These are phyloP conservation scores for Apophysomyces trapeziformis DNA, from an alignment of 371 early-diverging fungal species.

Conservation along the genomic window DNA sequence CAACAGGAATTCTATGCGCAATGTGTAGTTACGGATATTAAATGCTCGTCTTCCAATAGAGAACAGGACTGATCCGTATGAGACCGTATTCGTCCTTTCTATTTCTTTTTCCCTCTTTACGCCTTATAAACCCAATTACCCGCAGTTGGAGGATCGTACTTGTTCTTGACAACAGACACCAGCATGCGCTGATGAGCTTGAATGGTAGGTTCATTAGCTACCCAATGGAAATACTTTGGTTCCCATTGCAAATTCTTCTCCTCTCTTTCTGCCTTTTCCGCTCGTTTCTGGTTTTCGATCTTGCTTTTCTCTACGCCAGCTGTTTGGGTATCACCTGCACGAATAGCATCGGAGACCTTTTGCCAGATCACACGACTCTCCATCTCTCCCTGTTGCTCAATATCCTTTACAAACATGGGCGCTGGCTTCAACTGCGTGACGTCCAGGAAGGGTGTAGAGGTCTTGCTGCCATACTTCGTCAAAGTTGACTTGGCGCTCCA, in stretches of 20 bases:
- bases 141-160: conserved; percentile 38
- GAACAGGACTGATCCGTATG: neutral
- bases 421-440: conserved; percentile 45
- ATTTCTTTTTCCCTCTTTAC: neutral
- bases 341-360: conserved; percentile 71
- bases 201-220: conserved; percentile 45
- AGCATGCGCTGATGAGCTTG: conserved; percentile 47
- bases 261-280: conserved; percentile 61
- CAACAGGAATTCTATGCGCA: neutral
- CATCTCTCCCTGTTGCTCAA: conserved; percentile 61
- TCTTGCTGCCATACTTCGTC: conserved; percentile 48
- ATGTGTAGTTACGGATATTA: neutral
- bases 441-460: conserved; percentile 61
- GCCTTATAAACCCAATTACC: conserved; percentile 49
- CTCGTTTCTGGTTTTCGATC: conserved; percentile 76
- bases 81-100: too few relatives aligned
- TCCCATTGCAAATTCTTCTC: conserved; percentile 62
- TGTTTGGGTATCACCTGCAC: conserved; percentile 61
- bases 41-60: neutral
- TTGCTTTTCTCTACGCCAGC: conserved; percentile 72
- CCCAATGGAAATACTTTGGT: conserved; percentile 61
- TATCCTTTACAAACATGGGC: conserved; percentile 39
- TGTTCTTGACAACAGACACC: conserved; percentile 36
- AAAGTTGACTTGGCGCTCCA: conserved; percentile 69
- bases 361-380: conserved; percentile 77